phyloP scores from a whole-genome alignment of 176 grass and related monocot genomes.

The Rhynchospora breviuscula region DNA sequence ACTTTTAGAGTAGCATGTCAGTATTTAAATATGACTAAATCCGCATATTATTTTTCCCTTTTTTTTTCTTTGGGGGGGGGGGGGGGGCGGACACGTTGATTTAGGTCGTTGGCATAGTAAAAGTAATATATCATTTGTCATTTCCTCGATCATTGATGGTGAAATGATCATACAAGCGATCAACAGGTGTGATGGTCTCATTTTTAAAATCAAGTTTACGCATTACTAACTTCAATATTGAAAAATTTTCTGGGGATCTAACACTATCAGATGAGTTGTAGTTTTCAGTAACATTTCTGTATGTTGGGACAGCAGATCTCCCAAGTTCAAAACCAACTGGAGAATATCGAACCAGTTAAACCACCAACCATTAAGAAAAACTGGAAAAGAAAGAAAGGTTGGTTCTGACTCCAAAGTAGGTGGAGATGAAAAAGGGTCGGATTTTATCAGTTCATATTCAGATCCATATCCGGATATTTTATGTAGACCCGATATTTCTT shows the following conservation, averaged over 20 bases:
- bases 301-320: neutral
- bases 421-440: too few species aligned
- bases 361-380: neutral
- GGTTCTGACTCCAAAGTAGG: conserved; percentile 1
- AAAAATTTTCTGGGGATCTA: neutral
- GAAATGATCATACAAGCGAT: neutral
- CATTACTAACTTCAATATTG: neutral
- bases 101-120: neutral
- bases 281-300: neutral
- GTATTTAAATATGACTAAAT: too few species aligned
- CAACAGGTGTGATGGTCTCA: neutral
- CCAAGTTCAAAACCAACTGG: neutral
- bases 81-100: too few species aligned
- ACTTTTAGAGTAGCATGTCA: too few species aligned
- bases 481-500: too few species aligned
- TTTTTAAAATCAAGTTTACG: neutral
- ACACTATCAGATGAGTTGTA: neutral
- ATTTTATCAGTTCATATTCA: too few species aligned
- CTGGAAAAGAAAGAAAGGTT: neutral
- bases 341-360: neutral
- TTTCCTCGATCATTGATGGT: neutral
- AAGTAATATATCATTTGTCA: neutral
- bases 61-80: too few species aligned
- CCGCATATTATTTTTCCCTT: too few species aligned
- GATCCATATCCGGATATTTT: too few species aligned